Conservation (phyloP, 495 filamentous ascomycete species). For the Polyplosphaeria fusca region DNA sequence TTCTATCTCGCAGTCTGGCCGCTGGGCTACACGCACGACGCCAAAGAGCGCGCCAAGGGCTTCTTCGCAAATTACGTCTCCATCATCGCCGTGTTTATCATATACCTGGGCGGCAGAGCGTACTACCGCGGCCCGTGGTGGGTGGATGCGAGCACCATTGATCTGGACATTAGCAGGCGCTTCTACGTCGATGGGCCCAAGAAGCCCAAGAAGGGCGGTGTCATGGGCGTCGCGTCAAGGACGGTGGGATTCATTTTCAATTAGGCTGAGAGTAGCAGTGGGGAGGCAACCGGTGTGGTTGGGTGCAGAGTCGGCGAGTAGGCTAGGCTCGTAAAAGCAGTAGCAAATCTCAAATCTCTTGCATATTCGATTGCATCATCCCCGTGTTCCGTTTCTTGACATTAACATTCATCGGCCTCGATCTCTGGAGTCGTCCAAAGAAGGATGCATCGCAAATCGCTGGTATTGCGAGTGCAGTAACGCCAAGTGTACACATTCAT, state of each 20-base stretch:
- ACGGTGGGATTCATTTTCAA: slow-evolving; percentile 19
- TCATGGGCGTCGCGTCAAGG: neutral
- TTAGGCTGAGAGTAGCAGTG: neutral
- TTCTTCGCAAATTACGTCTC: slow-evolving; percentile 36
- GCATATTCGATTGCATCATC: too few species aligned
- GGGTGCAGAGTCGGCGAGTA: too few species aligned
- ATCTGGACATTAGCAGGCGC: slow-evolving; percentile 29
- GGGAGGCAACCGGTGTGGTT: too few species aligned
- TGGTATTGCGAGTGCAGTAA: too few species aligned
- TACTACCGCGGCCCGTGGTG: slow-evolving; percentile 32
- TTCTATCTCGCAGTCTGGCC: slow-evolving; percentile 37
- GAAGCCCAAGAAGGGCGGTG: slow-evolving; percentile 23
- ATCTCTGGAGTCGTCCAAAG: too few species aligned
- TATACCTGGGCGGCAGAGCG: slow-evolving; percentile 32
- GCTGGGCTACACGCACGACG: slow-evolving; percentile 8
- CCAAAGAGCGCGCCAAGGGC: slow-evolving; percentile 23
- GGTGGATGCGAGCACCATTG: slow-evolving; percentile 23
- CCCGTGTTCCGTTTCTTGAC: too few species aligned
- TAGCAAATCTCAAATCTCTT: too few species aligned
- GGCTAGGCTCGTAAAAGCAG: too few species aligned
- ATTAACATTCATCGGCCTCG: too few species aligned
- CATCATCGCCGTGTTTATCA: slow-evolving; percentile 25
- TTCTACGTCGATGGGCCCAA: slow-evolving; percentile 29
- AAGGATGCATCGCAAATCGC: too few species aligned
- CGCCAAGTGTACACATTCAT: too few species aligned